Evolutionary conservation across 768 basidiomycete genomes (phyloP), one percentile per base, ranked within the genome.

Genomic region (Sutorius australiensis): DNA sequence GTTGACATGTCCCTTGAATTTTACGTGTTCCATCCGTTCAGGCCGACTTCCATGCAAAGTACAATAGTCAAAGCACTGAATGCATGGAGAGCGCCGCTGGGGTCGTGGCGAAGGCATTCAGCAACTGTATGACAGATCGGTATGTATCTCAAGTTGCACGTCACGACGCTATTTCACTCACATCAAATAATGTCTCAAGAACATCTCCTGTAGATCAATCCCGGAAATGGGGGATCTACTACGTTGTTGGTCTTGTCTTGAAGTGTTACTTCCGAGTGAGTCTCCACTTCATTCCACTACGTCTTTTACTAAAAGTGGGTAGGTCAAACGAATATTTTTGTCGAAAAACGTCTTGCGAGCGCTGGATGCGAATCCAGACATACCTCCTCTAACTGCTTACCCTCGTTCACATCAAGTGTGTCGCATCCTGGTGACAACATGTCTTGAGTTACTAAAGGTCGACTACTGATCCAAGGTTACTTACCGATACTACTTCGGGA

Each of bases 211-310:
- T 83, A 45, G 76, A 82, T 28, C 80, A 89, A 69, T 87, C 88
- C 36, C 75, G 92, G 61, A 90, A 90, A 74, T 89, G 93, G 92
- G 86, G 93, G 1, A 80, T 94, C 2, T 98, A 98, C 72, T 91
- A 93, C 62, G 82, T 97, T 13, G 94, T 95, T 0, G 89, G 87
- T 14, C 75, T 95, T 46, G 86, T 94, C 50, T 73, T 99, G 69
- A 98, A 98, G 69, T 89, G 84, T 44, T 98, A 98, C 73, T 98
- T 98, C 78, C 84, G 86, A 61, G 95, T 84, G 70, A 68, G 87
- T 77, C 28, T 21, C 32, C 37, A 42, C 19, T 17, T 24, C 46
- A 11, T 31, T 46, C 4, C 12, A 16, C 43, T 31, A 13, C 13
- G 49, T 47, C 24, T 36, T 12, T 34, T 48, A 48, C 38, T 52